These are phyloP conservation scores for Dioscorea cayenensis DNA, from an alignment of 116 monocot species.

Conservation along the genomic window DNA sequence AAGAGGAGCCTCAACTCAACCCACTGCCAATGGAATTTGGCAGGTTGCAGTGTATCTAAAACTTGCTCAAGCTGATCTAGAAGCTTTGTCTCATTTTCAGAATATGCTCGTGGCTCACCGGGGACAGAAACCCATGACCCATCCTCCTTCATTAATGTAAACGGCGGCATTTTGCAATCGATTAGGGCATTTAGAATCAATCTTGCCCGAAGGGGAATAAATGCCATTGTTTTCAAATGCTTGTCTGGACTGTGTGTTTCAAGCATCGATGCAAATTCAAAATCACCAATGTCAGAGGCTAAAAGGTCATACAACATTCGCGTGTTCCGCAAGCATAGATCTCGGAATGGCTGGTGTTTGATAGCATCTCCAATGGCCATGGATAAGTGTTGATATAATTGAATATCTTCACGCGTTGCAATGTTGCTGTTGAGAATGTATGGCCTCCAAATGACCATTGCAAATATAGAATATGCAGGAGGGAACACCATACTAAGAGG, in stretches of 20 bases:
- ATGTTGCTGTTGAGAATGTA: constrained; percentile 63
- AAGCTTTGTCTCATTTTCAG: constrained; percentile 66
- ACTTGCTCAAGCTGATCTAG: constrained; percentile 76
- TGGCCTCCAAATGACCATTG: constrained; percentile 86
- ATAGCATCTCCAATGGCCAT: constrained; percentile 65
- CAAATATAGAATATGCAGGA: constrained; percentile 91
- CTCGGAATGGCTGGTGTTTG: constrained; percentile 83
- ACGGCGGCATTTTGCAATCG: constrained; percentile 81
- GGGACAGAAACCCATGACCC: constrained; percentile 54
- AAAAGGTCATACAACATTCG: constrained; percentile 64
- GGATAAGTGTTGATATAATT: constrained; percentile 59
- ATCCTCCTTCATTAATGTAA: constrained; percentile 54
- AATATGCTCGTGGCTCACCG: constrained; percentile 26
- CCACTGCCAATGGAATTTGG: constrained; percentile 99
- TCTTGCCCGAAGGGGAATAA: constrained; percentile 86
- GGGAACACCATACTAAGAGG: constrained; percentile 63
- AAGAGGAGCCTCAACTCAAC: constrained; percentile 89
- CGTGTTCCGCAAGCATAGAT: constrained; percentile 62
- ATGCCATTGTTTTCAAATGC: constrained; percentile 64
- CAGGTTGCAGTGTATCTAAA: constrained; percentile 89
- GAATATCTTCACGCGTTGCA: constrained; percentile 65
- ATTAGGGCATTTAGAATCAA: constrained; percentile 79
- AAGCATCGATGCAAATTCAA: constrained; percentile 87
- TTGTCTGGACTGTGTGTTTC: constrained; percentile 75
- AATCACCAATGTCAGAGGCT: constrained; percentile 63